Evolutionary conservation across 352 stramenopile species (phyloP).

Genomic region (Elongisporangium senticosum): DNA sequence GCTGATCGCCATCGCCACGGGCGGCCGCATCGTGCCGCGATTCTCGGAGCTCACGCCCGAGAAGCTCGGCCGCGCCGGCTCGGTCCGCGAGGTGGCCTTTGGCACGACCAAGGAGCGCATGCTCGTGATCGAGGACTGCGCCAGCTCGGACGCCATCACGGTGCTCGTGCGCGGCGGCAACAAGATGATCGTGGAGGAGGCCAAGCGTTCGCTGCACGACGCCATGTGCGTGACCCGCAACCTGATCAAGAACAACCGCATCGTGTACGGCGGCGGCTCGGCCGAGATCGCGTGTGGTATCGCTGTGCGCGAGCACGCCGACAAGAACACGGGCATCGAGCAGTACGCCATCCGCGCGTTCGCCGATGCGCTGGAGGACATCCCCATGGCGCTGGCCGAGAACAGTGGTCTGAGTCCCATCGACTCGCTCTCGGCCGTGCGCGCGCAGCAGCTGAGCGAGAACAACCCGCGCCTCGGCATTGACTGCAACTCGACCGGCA

Average conservation of each 20-base stretch:
- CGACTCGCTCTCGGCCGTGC: conserved; percentile 96
- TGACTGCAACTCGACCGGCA: conserved; percentile 93
- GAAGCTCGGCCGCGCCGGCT: conserved; percentile 94
- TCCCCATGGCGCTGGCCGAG: conserved; percentile 99
- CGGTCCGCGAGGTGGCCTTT: conserved; percentile 96
- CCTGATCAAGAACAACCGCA: conserved; percentile 99
- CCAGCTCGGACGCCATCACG: conserved; percentile 97
- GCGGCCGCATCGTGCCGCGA: conserved; percentile 96
- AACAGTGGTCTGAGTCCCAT: conserved; percentile 98
- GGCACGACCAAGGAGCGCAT: conserved; percentile 98
- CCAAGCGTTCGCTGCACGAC: conserved; percentile 99
- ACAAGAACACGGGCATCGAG: conserved; percentile 80
- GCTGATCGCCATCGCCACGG: conserved; percentile 99
- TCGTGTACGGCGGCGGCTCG: conserved; percentile 98
- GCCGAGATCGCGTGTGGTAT: conserved; percentile 98
- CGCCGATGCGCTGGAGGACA: conserved; percentile 98
- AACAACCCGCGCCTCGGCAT: conserved; percentile 95
- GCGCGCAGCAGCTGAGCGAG: conserved; percentile 91
- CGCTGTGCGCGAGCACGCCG: conserved; percentile 86
- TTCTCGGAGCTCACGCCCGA: conserved; percentile 96
- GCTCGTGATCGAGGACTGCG: conserved; percentile 98
- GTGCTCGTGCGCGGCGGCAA: conserved; percentile 98
- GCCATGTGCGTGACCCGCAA: conserved; percentile 99
- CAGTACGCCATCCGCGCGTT: conserved; percentile 99
- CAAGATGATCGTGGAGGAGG: conserved; percentile 99